Percentiles rank a stretch among this genome's conserved stretches.
Conservation (phyloP, 75 land plant genomes). For the Ceratopteris richardii region DNA sequence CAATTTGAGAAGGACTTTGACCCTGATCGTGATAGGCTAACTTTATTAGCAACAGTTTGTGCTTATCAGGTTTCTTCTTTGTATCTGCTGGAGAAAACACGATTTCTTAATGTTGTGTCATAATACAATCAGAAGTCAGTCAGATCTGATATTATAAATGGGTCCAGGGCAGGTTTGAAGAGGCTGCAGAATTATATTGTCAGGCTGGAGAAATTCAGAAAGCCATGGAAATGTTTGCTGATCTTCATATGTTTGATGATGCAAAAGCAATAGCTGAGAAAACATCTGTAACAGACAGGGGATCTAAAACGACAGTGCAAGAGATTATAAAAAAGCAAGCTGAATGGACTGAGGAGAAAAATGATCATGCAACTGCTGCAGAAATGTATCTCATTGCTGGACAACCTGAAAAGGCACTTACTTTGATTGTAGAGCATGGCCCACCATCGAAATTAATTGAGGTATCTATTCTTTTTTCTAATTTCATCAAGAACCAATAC, state of each 20-base stretch:
- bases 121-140: too few relatives aligned
- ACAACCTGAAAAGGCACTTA: constrained; percentile 28
- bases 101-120: background rate
- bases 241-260: constrained; percentile 39
- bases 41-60: constrained; percentile 16
- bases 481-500: too few relatives aligned
- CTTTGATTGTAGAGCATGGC: constrained; percentile 29
- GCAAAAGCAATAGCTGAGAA: constrained; percentile 29
- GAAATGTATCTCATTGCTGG: constrained; percentile 32
- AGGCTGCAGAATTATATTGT: constrained; percentile 29
- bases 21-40: constrained; percentile 6
- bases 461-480: constrained; percentile 7
- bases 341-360: constrained; percentile 36
- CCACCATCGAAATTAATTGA: constrained; percentile 34
- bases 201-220: constrained; percentile 32
- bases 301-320: constrained; percentile 21
- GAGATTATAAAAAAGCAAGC: constrained; percentile 41
- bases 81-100: too few relatives aligned
- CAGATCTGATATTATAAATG: background rate
- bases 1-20: constrained; percentile 11
- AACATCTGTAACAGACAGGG: constrained; percentile 7
- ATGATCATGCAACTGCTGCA: constrained; percentile 37
- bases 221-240: constrained; percentile 39
- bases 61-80: constrained; percentile 25
- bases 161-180: constrained; percentile 29